A percentile compares a stretch with the other conserved stretches of the same genome.
Conservation (phyloP, 495 filamentous ascomycete species). For the Neurospora discreta region DNA sequence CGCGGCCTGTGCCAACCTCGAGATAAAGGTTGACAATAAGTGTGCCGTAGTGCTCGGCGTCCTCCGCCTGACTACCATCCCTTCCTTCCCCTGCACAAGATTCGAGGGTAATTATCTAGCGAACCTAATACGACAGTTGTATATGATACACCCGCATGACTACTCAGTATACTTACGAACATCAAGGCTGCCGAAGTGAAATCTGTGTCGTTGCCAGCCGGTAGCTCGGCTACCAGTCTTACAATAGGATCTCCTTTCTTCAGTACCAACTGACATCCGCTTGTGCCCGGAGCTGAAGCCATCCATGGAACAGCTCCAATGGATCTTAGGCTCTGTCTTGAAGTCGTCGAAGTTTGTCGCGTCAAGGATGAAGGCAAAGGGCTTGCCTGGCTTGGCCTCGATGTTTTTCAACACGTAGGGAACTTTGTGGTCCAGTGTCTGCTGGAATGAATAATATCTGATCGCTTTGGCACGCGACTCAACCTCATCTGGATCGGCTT, state of each 20-base stretch:
- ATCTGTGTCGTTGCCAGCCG: neutral
- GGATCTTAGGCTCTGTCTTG: neutral
- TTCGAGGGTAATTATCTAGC: no score
- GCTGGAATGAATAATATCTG: neutral
- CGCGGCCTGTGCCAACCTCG: neutral
- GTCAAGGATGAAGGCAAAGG: neutral
- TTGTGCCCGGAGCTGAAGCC: neutral
- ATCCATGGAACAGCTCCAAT: neutral
- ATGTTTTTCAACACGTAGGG: constrained; percentile 11
- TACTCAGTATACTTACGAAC: neutral
- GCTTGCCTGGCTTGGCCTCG: constrained; percentile 6
- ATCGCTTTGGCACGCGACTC: neutral
- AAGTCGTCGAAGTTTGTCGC: neutral
- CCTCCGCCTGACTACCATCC: neutral
- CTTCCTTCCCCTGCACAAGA: neutral
- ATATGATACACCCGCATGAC: neutral
- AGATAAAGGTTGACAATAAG: neutral
- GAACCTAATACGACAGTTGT: no score
- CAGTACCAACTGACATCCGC: no score
- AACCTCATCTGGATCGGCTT: constrained; percentile 8
- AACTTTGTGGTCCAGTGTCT: neutral
- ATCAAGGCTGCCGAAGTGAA: neutral
- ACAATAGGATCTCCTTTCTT: neutral
- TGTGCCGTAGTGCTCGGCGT: neutral
- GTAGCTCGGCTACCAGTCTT: neutral